phyloP scores from a whole-genome alignment of 1,284 basidiomycete genomes.

The Mycosarcoma maydis region DNA sequence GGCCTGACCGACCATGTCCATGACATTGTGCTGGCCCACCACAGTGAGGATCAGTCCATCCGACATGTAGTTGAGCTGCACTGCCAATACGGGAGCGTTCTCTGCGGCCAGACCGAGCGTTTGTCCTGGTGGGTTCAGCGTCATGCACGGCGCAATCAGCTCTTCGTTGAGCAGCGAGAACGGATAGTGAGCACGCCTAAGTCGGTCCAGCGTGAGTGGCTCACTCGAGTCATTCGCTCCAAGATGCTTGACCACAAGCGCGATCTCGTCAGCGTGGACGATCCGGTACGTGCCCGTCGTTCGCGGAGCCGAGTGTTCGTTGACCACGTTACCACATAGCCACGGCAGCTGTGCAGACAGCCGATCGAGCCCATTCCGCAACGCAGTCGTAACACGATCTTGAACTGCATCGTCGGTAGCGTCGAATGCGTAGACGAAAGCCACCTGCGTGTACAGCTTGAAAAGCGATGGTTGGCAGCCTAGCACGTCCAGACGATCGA shows the following conservation, averaged over 20 bases:
- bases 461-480: slow-evolving; percentile 3
- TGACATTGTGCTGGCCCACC: slow-evolving; percentile 5
- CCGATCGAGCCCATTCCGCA: background rate
- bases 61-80: background rate
- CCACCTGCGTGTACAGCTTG: slow-evolving; percentile 3
- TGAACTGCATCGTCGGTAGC: background rate
- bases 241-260: slow-evolving; percentile 1
- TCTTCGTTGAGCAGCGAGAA: slow-evolving; percentile 4
- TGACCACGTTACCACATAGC: slow-evolving; percentile 2
- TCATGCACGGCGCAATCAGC: slow-evolving; percentile 8
- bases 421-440: background rate
- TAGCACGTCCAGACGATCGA: background rate
- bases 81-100: background rate
- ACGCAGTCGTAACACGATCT: background rate
- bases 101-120: background rate
- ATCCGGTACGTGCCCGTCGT: slow-evolving; percentile 1
- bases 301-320: background rate
- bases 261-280: background rate
- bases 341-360: slow-evolving; percentile 2
- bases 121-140: background rate
- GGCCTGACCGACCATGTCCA: slow-evolving; percentile 5
- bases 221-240: no score
- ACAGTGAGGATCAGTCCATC: slow-evolving; percentile 2
- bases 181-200: background rate
- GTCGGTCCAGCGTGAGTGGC: background rate